Evolutionary conservation across 75 land plant genomes (phyloP), one percentile per base, ranked within the genome.

Genomic region (Pinus taeda): DNA sequence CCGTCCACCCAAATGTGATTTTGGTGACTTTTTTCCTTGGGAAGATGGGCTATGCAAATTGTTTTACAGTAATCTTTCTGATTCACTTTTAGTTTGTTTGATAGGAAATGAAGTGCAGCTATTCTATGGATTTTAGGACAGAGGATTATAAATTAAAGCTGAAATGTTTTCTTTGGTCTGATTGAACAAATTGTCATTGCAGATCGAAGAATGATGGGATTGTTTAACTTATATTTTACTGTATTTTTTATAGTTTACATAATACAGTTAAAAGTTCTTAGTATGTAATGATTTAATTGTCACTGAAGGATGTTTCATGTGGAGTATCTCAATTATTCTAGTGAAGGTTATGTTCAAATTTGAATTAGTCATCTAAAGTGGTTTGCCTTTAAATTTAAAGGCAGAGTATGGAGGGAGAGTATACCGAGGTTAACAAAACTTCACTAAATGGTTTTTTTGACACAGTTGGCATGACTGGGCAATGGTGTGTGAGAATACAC

Each of bases 401-500:
- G 53, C 8, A 9, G 45, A 63, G 14, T 62, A 3, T 62, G 12
- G 66, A 63, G 22, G 1, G 66, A 63, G 36, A 15, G 30, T 26
- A 63, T 63, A 26, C 30, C 29, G 15, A 12, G 14, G 26, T 29
- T 75, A 8, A 74, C 59, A 15, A 74, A 79, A 58, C 29, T 55
- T 83, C 26, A 81, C 76, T 83, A 74, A 84, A 22, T 53, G 86
- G 22, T 12, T 18, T 56, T 6, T 57, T 78, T 45, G 17, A 64
- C 62, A 72, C 86, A 85, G 87, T 79, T 86, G 81, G 85, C 88
- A 86, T 57, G 88, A 84, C 74, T 61, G 57, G 26, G 88, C 86
- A 21, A 83, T 86, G 86, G 71, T 80, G 14, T 79, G 78, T 59
- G 88, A 84, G 76, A 79, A 83, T 66, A 86, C 80, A 37, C 80